phyloP scores from a whole-genome alignment of 495 filamentous ascomycete species.

The Barbatosphaeria neglecta region DNA sequence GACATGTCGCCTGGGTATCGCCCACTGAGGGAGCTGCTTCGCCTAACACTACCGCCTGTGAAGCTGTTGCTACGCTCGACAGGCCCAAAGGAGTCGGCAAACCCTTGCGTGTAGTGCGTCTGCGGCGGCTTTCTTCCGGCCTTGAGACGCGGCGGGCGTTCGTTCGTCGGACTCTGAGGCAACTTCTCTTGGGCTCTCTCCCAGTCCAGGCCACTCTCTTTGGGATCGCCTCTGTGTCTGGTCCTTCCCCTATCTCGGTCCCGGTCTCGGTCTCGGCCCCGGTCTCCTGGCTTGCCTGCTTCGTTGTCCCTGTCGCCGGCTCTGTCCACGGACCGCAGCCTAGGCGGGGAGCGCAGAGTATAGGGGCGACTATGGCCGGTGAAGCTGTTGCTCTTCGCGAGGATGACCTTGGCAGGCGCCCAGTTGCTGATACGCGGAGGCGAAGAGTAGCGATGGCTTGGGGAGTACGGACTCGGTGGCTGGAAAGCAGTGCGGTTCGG shows the following conservation, averaged over 20 bases:
- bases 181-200: not conserved
- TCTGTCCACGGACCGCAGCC: not conserved
- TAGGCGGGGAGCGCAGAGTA: not conserved
- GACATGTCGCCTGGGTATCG: conserved; percentile 50
- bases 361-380: not conserved
- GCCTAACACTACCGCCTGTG: conserved; percentile 13
- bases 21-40: conserved; percentile 41
- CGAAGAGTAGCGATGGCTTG: not conserved
- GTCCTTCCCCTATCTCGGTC: not conserved
- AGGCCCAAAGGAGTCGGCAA: conserved; percentile 2
- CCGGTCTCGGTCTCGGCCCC: too few species aligned
- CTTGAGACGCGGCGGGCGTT: conserved; percentile 1
- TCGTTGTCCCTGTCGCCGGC: not conserved
- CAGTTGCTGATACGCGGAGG: not conserved
- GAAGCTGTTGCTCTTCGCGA: conserved; percentile 10
- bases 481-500: conserved; percentile 17
- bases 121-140: conserved; percentile 4
- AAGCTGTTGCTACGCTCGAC: not conserved
- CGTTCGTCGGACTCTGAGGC: not conserved
- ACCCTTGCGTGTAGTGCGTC: conserved; percentile 1
- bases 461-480: conserved; percentile 13
- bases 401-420: not conserved
- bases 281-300: not conserved
- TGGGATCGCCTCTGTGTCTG: not conserved
- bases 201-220: not conserved